These are phyloP conservation scores for Nakazawaea pomicola DNA, from an alignment of 805 yeast species.

Conservation along the genomic window DNA sequence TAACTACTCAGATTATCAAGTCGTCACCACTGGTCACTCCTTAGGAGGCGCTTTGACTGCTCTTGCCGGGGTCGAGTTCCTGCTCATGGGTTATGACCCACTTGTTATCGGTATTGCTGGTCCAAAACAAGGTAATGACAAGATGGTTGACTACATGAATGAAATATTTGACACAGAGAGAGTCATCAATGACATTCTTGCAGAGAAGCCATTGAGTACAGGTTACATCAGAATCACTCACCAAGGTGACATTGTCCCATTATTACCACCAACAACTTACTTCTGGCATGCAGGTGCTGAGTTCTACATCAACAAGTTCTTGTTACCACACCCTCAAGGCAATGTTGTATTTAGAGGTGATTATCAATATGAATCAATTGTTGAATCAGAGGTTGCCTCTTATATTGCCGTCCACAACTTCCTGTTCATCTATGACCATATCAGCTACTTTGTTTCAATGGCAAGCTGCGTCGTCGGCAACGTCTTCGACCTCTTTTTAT, in stretches of 20 bases:
- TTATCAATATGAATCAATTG: neutral
- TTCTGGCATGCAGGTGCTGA: slow-evolving; percentile 48
- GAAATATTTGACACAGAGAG: slow-evolving; percentile 33
- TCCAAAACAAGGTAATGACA: slow-evolving; percentile 52
- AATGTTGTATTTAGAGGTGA: slow-evolving; percentile 10
- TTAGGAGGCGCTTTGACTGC: slow-evolving; percentile 69
- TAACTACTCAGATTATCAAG: slow-evolving; percentile 40
- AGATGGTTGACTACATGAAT: slow-evolving; percentile 50
- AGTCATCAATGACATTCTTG: neutral
- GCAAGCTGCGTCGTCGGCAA: slow-evolving; percentile 2
- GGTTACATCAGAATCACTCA: slow-evolving; percentile 43
- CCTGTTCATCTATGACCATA: slow-evolving; percentile 5
- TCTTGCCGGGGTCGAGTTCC: slow-evolving; percentile 57
- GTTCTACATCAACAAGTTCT: slow-evolving; percentile 34
- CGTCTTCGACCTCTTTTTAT: neutral
- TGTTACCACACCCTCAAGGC: slow-evolving; percentile 30
- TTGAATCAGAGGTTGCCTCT: neutral
- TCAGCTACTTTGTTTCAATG: slow-evolving; percentile 4
- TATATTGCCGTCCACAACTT: neutral
- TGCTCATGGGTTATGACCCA: slow-evolving; percentile 48
- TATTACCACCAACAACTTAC: slow-evolving; percentile 47
- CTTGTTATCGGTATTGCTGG: slow-evolving; percentile 55
- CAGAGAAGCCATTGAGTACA: neutral
- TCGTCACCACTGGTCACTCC: slow-evolving; percentile 68
- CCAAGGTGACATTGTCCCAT: slow-evolving; percentile 51